phyloP scores from a whole-genome alignment of 2,329 filamentous ascomycete genomes.

The Phaeosphaeria sp. region DNA sequence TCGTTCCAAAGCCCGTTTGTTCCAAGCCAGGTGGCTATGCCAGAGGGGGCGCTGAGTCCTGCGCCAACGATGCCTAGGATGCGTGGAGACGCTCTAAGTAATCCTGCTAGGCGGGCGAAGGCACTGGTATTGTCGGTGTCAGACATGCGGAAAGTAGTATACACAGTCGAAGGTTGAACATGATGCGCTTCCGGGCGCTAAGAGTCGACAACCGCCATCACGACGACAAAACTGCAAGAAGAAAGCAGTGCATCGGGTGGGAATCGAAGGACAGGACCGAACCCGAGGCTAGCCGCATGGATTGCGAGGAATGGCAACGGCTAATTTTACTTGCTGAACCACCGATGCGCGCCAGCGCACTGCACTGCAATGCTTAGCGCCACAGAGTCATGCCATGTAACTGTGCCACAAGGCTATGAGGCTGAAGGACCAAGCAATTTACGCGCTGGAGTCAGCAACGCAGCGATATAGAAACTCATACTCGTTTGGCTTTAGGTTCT shows the following conservation, averaged over 20 bases:
- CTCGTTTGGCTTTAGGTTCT: not conserved
- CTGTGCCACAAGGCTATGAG: not conserved
- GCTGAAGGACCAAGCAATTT: not conserved
- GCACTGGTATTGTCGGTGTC: not conserved
- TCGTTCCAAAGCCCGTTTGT: slow-evolving; percentile 12
- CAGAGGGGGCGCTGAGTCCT: slow-evolving; percentile 18
- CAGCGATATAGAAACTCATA: not conserved
- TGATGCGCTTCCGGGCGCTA: no score
- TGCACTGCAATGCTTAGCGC: not conserved
- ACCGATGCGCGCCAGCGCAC: no score
- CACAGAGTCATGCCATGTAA: not conserved
- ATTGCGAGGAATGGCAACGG: no score
- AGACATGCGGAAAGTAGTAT: no score
- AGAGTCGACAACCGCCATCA: no score
- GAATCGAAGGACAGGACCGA: no score
- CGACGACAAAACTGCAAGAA: no score
- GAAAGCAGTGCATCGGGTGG: no score
- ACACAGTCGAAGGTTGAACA: no score
- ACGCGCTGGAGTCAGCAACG: not conserved
- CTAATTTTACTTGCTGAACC: no score
- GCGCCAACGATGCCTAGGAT: slow-evolving; percentile 16
- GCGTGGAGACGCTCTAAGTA: slow-evolving; percentile 10
- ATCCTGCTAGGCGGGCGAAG: slow-evolving; percentile 3
- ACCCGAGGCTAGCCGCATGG: no score
- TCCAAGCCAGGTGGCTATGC: slow-evolving; percentile 18